These are phyloP conservation scores for Gloeostereum incarnatum DNA, from an alignment of 768 basidiomycete genomes.

Conservation along the genomic window DNA sequence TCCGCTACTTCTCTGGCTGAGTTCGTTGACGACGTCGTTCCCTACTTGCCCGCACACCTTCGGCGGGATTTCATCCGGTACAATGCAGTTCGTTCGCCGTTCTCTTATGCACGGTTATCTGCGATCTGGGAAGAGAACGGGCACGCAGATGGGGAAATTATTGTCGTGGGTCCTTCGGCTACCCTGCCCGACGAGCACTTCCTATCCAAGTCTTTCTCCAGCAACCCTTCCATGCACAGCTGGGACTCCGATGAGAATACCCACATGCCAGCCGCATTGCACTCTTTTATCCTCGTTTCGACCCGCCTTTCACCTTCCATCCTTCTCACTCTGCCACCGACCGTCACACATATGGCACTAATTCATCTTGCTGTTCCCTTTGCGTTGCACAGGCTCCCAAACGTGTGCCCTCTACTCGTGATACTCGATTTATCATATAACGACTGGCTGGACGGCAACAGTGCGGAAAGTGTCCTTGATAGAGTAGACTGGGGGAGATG, in stretches of 20 bases:
- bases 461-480: slow-evolving; percentile 22
- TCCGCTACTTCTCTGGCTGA: slow-evolving; percentile 27
- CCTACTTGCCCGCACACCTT: slow-evolving; percentile 49
- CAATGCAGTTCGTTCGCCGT: slow-evolving; percentile 46
- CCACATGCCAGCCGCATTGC: slow-evolving; percentile 23
- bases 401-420: slow-evolving; percentile 49
- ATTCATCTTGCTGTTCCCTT: slow-evolving; percentile 38
- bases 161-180: slow-evolving; percentile 51
- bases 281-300: slow-evolving; percentile 42
- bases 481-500: slow-evolving; percentile 52
- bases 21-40: slow-evolving; percentile 33
- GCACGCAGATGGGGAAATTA: slow-evolving; percentile 53
- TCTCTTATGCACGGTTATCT: slow-evolving; percentile 39
- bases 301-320: slow-evolving; percentile 32
- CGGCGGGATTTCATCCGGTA: slow-evolving; percentile 50
- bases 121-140: slow-evolving; percentile 38
- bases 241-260: slow-evolving; percentile 39
- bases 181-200: slow-evolving; percentile 35
- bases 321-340: slow-evolving; percentile 48
- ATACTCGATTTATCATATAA: slow-evolving; percentile 67
- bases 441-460: slow-evolving; percentile 25
- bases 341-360: slow-evolving; percentile 54
- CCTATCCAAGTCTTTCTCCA: slow-evolving; percentile 12
- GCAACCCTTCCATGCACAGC: slow-evolving; percentile 5
- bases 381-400: slow-evolving; percentile 48